Evolutionary conservation across 257 asterid species (phyloP).

Genomic region (Datura wrightii): DNA sequence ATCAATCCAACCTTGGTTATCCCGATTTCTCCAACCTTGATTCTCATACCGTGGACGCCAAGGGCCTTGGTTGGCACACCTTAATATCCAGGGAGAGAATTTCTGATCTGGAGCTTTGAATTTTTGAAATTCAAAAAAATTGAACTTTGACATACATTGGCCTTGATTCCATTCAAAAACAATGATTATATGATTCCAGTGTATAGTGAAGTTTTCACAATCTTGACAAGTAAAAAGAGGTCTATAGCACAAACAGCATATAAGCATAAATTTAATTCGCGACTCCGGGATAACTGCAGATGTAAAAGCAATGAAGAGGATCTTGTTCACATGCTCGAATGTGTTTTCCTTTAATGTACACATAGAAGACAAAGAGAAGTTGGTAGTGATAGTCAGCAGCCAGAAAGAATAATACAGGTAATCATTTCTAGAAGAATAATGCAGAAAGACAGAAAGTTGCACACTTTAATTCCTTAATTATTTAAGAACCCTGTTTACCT

Average conservation of each 20-base stretch:
- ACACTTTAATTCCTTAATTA: not conserved
- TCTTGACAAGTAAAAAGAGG: conserved; percentile 5
- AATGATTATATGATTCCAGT: conserved; percentile 4
- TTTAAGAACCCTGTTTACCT: conserved; percentile 66
- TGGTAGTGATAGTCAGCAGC: not conserved
- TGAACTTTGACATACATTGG: not conserved
- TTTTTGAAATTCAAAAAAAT: too few relatives aligned
- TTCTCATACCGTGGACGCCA: too few relatives aligned
- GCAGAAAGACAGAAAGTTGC: not conserved
- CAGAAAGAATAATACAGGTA: conserved; percentile 15
- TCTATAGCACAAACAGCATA: not conserved
- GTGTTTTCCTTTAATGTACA: not conserved
- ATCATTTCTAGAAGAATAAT: too few relatives aligned
- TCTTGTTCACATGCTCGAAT: conserved; percentile 24
- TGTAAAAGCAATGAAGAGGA: not conserved
- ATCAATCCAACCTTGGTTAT: too few relatives aligned
- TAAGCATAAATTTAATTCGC: not conserved
- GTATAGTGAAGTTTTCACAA: not conserved
- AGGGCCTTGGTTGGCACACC: too few relatives aligned
- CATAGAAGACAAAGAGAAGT: not conserved
- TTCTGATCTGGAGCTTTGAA: too few relatives aligned
- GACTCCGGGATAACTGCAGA: not conserved
- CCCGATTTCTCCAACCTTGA: too few relatives aligned
- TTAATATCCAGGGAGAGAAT: too few relatives aligned
- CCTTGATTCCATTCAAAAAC: conserved; percentile 15